Base-by-base conservation (phyloP, 768 basidiomycete species). In the Naematelia aurantialba region DNA sequence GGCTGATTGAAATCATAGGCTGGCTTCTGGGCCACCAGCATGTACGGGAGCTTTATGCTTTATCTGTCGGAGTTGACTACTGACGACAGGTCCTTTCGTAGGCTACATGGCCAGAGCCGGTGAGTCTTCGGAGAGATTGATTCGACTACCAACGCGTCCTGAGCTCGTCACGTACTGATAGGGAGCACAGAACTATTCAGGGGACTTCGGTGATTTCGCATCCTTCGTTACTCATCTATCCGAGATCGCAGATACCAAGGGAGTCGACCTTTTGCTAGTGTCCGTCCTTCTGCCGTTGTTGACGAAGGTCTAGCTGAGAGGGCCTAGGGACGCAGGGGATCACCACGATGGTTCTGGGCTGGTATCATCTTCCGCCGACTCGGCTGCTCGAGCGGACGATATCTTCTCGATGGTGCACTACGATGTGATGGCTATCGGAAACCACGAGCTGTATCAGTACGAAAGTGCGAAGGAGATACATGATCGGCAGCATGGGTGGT, bases 141-240 rank as follows among this genome's bases (percentile, higher is more conserved):
- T 13, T 45, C 39, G 1, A 51, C 13, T 19, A 19, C 5, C 22
- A 11, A 5, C 19, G 29, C 10, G 44, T n/a, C n/a, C n/a, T n/a
- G n/a, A n/a, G n/a, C n/a, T n/a, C 5, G 48, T 22, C 19, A 27
- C 3, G 26, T 50, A 10, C 22, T 17, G 19, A 24, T 48, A 5
- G 21, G 21, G 22, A 42, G 11, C 14, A 45, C 49, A 76, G 75
- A 75, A 75, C 39, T 76, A 76, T 53, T 74, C 72, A 58, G 85
- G 83, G 13, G 84, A 85, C 68, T 81, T 85, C 25, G 91, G 89
- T n/a, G 89, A 90, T 65, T 87, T 92, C 70, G 81, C 86, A 39
- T 89, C 87, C n/a, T 96, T 93, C 64, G 86, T 89, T 13, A 66
- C 83, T 1, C 88, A 89, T 59, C 87, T 93, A 86, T 89, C 91